Conservation (phyloP, 73 alveolate genomes). For the Paramecium primaurelia region DNA sequence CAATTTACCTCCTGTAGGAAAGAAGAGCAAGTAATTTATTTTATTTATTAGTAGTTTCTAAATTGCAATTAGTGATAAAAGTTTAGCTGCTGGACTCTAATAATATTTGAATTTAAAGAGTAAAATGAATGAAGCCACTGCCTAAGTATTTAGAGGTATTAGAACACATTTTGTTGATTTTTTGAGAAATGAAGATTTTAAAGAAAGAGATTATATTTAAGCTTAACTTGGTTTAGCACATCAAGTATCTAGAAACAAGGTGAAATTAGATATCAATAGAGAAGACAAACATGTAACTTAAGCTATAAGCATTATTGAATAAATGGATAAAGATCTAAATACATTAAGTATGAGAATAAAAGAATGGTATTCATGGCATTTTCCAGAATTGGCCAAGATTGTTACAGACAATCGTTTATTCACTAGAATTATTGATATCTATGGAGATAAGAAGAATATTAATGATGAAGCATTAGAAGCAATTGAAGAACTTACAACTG, state of each 20-base stretch:
- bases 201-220: slow-evolving; percentile 66
- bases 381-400: slow-evolving; percentile 93
- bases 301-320: slow-evolving; percentile 88
- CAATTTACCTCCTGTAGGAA: slow-evolving; percentile 7
- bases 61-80: background rate
- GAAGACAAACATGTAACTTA: slow-evolving; percentile 94
- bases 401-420: slow-evolving; percentile 85
- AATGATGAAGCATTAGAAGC: slow-evolving; percentile 73
- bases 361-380: slow-evolving; percentile 99
- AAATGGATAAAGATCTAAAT: slow-evolving; percentile 90
- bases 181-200: slow-evolving; percentile 33
- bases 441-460: slow-evolving; percentile 79
- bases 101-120: slow-evolving; percentile 20
- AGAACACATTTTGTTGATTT: slow-evolving; percentile 43
- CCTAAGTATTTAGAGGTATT: slow-evolving; percentile 34
- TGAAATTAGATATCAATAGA: slow-evolving; percentile 93
- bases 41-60: background rate
- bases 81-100: background rate
- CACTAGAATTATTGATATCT: slow-evolving; percentile 78
- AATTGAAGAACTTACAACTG: slow-evolving; percentile 82
- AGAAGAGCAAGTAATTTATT: background rate
- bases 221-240: slow-evolving; percentile 96
- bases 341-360: slow-evolving; percentile 95
- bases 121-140: slow-evolving; percentile 42
- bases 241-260: slow-evolving; percentile 82